phyloP scores from a whole-genome alignment of 2,329 filamentous ascomycete species.

The Stemphylium vesicarium region DNA sequence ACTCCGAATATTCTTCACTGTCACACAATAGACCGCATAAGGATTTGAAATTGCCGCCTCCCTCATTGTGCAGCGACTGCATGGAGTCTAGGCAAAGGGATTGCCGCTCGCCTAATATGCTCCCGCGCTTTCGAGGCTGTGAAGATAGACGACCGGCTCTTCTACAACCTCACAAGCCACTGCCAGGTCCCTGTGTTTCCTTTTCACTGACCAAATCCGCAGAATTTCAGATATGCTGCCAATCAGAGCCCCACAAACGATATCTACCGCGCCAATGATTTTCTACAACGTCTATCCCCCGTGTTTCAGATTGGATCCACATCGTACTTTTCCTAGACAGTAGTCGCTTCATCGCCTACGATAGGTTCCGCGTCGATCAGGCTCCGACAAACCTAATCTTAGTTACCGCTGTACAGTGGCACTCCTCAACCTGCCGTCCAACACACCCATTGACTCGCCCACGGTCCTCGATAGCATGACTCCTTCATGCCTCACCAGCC shows the following conservation, averaged over 20 bases:
- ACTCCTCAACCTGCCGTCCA: constrained; percentile 15
- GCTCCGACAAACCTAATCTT: constrained; percentile 17
- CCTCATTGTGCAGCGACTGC: background rate
- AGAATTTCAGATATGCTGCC: constrained; percentile 20
- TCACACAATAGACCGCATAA: background rate
- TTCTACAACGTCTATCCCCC: constrained; percentile 9
- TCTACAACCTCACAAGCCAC: constrained; percentile 23
- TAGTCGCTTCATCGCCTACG: constrained; percentile 20
- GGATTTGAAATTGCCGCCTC: background rate
- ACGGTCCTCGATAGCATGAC: constrained; percentile 27
- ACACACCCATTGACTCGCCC: constrained; percentile 14
- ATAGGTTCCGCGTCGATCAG: constrained; percentile 37
- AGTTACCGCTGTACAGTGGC: constrained; percentile 18
- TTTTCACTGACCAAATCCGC: constrained; percentile 14
- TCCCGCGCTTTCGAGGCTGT: constrained; percentile 17
- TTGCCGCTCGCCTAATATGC: constrained; percentile 11
- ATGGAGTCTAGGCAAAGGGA: background rate
- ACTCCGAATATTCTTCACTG: background rate
- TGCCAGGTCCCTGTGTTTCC: constrained; percentile 16
- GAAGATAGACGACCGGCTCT: constrained; percentile 9
- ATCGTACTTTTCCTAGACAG: constrained; percentile 21
- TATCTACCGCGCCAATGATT: constrained; percentile 22
- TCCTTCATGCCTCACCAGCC: constrained; percentile 22
- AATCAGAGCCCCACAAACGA: constrained; percentile 16
- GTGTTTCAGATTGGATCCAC: constrained; percentile 32